phyloP scores from a whole-genome alignment of 1,139 yeast species.

The Saccharomyces hybrid region DNA sequence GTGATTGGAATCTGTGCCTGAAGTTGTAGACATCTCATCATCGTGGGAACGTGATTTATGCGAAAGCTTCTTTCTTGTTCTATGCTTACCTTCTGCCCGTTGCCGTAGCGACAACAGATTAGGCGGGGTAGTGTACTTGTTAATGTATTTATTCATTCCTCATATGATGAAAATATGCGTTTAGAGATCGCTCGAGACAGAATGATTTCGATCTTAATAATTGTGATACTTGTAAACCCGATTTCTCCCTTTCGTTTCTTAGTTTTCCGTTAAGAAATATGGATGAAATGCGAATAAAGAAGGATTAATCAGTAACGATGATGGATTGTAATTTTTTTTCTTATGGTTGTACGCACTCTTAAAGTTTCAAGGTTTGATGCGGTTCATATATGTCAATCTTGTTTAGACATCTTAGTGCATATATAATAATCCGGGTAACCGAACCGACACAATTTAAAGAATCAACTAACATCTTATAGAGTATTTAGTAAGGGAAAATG shows the following conservation, averaged over 20 bases:
- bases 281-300: too few species aligned
- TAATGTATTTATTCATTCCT: background rate
- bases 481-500: too few species aligned
- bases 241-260: background rate
- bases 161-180: background rate
- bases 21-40: slow-evolving; percentile 22
- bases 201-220: background rate
- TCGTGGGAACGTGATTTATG: slow-evolving; percentile 18
- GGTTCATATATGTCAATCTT: too few species aligned
- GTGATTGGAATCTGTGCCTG: slow-evolving; percentile 20
- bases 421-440: too few species aligned
- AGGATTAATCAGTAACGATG: too few species aligned
- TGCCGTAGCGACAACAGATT: slow-evolving; percentile 20
- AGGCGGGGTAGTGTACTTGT: background rate
- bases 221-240: background rate
- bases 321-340: too few species aligned
- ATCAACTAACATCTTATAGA: too few species aligned
- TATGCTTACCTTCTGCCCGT: slow-evolving; percentile 19
- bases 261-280: background rate
- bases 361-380: too few species aligned
- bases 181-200: background rate
- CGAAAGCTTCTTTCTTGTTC: slow-evolving; percentile 19
- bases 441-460: too few species aligned
- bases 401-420: too few species aligned
- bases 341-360: too few species aligned